Base-by-base conservation (phyloP, 352 stramenopile genomes). In the Phytophthora pseudosyringae region DNA sequence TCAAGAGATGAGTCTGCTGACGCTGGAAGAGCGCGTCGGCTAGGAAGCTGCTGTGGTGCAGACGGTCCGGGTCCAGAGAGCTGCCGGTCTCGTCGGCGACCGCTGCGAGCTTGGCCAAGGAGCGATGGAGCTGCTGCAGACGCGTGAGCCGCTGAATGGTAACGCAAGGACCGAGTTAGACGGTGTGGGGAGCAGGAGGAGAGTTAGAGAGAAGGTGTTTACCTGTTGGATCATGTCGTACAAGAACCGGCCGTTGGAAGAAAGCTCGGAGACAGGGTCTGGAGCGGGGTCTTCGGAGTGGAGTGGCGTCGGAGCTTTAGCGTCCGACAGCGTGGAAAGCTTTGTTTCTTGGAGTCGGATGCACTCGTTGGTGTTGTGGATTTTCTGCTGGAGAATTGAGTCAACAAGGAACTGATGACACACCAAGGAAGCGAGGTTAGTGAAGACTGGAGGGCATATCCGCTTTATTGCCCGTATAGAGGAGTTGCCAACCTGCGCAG, bases 221-320 rank as follows among this genome's bases (percentile, higher is more conserved):
- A 91, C 84, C 80, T 93, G 81, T 16, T 88, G 61, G 2, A 81
- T 63, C 80, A 93, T 88, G 18, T 83, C 77, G 21, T 79, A 60
- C 3, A 93, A 57, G 61, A 81, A 89, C 11, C 49, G 57, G 8
- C 36, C 54, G 25, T 86, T 85, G 7, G 68, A 57, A 13, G 56
- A 69, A n/a, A 75, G 44, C 3, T 63, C 16, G 15, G 67, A 26
- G 4, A 44, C 10, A n/a, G 21, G n/a, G 39, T 43, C 39, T 15
- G 65, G 21, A 1, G 38, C 5, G 8, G 44, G 18, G 13, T 63
- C 26, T 38, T 57, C 32, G 3, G 50, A 39, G 5, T 13, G n/a
- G 31, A 18, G 35, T 21, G 33, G 18, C 5, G 13, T 3, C 10
- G 48, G 15, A 44, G 56, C 0, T 16, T 51, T 43, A 21, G 11